phyloP scores from a whole-genome alignment of 139 green algal genomes.

The Picochlorum sp. region DNA sequence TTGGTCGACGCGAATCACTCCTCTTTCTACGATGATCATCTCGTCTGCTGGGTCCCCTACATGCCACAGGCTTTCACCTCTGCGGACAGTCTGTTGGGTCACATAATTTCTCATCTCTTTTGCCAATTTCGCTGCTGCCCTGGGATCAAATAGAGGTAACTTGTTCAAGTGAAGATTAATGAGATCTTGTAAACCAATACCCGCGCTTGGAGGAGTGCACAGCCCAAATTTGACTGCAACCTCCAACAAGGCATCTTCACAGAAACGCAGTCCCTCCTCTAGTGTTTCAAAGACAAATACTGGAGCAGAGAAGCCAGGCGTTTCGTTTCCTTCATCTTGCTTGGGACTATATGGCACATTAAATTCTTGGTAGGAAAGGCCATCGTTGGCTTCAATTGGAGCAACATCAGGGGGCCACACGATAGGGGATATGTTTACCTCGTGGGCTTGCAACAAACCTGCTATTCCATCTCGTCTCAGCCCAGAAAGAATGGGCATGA shows the following conservation, averaged over 20 bases:
- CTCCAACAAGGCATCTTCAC: constrained; percentile 13
- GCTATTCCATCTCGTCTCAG: neutral
- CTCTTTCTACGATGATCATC: constrained; percentile 23
- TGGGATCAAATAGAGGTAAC: neutral
- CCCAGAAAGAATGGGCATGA: constrained; percentile 14
- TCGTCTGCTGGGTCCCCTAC: constrained; percentile 7
- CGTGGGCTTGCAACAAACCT: constrained; percentile 11
- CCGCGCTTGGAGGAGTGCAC: constrained; percentile 12
- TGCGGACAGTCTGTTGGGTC: neutral
- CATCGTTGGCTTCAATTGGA: neutral
- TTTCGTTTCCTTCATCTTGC: neutral
- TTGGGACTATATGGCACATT: too few relatives aligned
- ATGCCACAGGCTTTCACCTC: constrained; percentile 19
- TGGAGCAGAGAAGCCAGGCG: neutral
- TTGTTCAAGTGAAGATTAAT: constrained; percentile 14
- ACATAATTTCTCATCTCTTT: constrained; percentile 11
- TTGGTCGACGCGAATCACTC: constrained; percentile 11
- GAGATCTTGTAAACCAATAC: constrained; percentile 8
- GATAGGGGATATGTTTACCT: constrained; percentile 5
- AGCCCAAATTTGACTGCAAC: constrained; percentile 8
- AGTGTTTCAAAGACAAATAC: constrained; percentile 6
- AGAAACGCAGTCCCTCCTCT: constrained; percentile 20
- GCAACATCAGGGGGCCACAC: constrained; percentile 12
- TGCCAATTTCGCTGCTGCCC: neutral
- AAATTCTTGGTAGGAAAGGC: too few relatives aligned